Conservation (phyloP, 164 flowering plant genomes). For the Annona cherimola region DNA sequence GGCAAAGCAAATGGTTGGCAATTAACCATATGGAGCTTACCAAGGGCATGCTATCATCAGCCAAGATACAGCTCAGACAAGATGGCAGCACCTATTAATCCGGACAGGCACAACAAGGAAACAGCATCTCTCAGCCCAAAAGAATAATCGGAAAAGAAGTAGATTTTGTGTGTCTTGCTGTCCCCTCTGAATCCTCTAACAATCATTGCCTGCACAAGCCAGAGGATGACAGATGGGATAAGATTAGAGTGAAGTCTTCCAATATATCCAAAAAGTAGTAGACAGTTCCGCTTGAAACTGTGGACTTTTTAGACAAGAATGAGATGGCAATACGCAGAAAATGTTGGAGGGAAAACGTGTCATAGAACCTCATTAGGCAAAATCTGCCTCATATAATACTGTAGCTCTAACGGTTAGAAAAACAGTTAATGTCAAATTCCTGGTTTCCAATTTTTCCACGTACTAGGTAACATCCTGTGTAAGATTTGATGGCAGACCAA, state of each 20-base stretch:
- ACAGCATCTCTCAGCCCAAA: slow-evolving; percentile 39
- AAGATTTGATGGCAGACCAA: no score
- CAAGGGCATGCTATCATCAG: slow-evolving; percentile 20
- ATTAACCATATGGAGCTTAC: slow-evolving; percentile 3
- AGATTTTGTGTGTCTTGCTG: slow-evolving; percentile 54
- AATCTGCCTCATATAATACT: neutral
- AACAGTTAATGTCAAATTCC: no score
- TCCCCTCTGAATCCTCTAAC: slow-evolving; percentile 89
- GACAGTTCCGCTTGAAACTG: neutral
- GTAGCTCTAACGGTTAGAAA: neutral
- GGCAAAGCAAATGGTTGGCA: no score
- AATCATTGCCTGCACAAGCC: slow-evolving; percentile 74
- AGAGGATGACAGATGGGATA: neutral
- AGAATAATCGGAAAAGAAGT: slow-evolving; percentile 49
- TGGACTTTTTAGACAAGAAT: neutral
- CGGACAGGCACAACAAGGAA: slow-evolving; percentile 51
- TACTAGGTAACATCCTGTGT: no score
- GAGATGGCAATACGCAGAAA: no score
- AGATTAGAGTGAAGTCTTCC: neutral
- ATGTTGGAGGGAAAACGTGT: neutral
- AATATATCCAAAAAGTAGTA: neutral
- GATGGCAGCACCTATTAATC: slow-evolving; percentile 48
- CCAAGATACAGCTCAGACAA: slow-evolving; percentile 41
- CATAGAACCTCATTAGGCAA: neutral
- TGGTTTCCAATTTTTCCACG: no score